phyloP scores from a whole-genome alignment of 2,329 filamentous ascomycete genomes.

The Exophiala bonariae region DNA sequence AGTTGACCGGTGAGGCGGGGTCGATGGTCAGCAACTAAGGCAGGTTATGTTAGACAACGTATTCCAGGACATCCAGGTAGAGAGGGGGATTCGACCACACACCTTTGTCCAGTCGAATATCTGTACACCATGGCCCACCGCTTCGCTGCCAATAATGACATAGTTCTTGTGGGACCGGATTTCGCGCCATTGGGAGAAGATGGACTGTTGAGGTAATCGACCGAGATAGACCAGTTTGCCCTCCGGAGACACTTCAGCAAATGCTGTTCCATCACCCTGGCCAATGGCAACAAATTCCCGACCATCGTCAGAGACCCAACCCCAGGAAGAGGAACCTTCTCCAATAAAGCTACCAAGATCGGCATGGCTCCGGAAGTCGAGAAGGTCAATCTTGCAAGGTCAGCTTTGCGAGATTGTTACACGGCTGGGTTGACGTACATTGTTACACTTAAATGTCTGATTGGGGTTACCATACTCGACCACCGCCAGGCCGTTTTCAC shows the following conservation, averaged over 20 bases:
- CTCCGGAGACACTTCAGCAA: conserved; percentile 48
- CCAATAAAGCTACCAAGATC: conserved; percentile 19
- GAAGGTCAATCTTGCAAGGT: conserved; percentile 21
- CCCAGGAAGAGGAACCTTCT: conserved; percentile 36
- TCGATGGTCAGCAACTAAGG: conserved; percentile 51
- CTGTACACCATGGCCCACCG: conserved; percentile 57
- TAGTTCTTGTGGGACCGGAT: conserved; percentile 42
- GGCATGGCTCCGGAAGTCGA: conserved; percentile 25
- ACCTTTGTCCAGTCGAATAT: conserved; percentile 61
- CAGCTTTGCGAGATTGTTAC: not conserved
- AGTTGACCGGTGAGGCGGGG: conserved; percentile 42
- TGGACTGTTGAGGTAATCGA: conserved; percentile 45
- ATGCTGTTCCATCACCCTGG: conserved; percentile 52
- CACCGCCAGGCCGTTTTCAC: conserved; percentile 45
- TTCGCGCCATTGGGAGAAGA: conserved; percentile 37
- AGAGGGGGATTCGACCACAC: not conserved
- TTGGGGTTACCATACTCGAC: conserved; percentile 47
- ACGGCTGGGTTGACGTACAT: conserved; percentile 21
- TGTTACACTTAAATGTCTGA: conserved; percentile 52
- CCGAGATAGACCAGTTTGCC: conserved; percentile 51
- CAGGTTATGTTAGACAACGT: conserved; percentile 1
- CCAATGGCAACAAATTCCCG: conserved; percentile 53
- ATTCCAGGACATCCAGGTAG: no score
- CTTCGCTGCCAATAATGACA: conserved; percentile 45
- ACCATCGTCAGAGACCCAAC: conserved; percentile 50